Evolutionary conservation across 2,329 filamentous ascomycete species (phyloP), one percentile per base, ranked within the genome.

Genomic region (Fusarium sp.): DNA sequence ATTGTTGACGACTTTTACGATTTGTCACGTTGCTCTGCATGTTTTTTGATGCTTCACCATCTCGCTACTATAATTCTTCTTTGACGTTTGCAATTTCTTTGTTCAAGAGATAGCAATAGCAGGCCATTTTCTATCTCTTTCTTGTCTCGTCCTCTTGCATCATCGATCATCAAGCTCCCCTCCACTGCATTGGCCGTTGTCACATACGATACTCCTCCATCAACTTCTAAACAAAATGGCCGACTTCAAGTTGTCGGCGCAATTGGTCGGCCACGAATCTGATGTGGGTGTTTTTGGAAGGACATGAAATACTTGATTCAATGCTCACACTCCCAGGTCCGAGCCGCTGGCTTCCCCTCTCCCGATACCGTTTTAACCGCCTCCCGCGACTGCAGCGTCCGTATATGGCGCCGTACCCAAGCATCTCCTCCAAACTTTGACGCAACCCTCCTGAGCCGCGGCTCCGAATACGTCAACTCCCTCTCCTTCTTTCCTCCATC

Each of bases 231-330:
- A 21, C 38, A 53, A 61, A 57, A 68, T 94, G 90, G 80, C 84
- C 76, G 89, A 93, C 74, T 98, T 92, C 84, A 97, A 94, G 84
- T 87, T 99, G 72, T 96, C 95, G 61, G 93, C 94, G 68, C 90
- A 92, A 72, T 84, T 99, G 66, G 81, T 88, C 68, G 94, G 92
- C 72, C 95, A 99, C 76, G 90, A 95, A 76, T 90, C 95, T 75
- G 95, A 99, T 86, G 95, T 97, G 83, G 78, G 88, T 69, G 23
- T 13, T 49, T 29, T 47, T 33, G 42, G 45, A 31, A 25, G 15
- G 6, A 39, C 23, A 9, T 19, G 14, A 10, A 25, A 32, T 11
- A 15, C 32, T 15, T n/a, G n/a, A n/a, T n/a, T 25, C 11, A 45
- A 31, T 46, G 35, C 58, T 72, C 43, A 71, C 61, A 45, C 8